Evolutionary conservation across 768 basidiomycete species (phyloP).

Genomic region (Boletus subparvulus): DNA sequence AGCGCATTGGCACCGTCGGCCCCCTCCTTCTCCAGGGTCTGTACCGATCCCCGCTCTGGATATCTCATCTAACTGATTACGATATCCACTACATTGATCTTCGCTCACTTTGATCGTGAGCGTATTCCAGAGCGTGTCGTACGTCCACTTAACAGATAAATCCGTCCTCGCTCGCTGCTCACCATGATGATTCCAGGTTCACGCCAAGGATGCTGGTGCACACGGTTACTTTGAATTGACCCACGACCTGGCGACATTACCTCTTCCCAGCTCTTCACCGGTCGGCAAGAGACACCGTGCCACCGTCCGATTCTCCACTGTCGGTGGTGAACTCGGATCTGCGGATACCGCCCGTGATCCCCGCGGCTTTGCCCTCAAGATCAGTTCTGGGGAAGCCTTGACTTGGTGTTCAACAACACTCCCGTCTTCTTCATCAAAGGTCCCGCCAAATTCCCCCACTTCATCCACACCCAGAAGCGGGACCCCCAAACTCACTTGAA

Average conservation of each 20-base stretch:
- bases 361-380: conserved; percentile 88
- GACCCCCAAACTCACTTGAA: conserved; percentile 91
- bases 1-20: conserved; percentile 70
- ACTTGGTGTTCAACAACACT: conserved; percentile 92
- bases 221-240: conserved; percentile 94
- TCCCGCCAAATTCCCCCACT: conserved; percentile 87
- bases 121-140: conserved; percentile 95
- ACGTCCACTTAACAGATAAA: conserved; percentile 26
- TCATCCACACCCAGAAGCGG: conserved; percentile 92
- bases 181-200: conserved; percentile 52
- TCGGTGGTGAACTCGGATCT: conserved; percentile 84
- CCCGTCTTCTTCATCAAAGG: conserved; percentile 91
- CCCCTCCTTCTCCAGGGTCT: conserved; percentile 88
- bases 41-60: conserved; percentile 14
- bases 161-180: conserved; percentile 12
- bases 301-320: conserved; percentile 91
- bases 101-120: conserved; percentile 92
- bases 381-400: conserved; percentile 90
- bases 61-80: conserved; percentile 14
- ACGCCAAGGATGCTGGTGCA: conserved; percentile 90
- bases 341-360: conserved; percentile 93
- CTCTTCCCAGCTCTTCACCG: conserved; percentile 63
- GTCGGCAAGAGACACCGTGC: conserved; percentile 67
- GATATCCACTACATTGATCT: conserved; percentile 78
- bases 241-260: conserved; percentile 83